A percentile compares a stretch with the other conserved stretches of the same genome.
phyloP scores from a whole-genome alignment of 2,329 filamentous ascomycete species.

The Aspergillus sergii region DNA sequence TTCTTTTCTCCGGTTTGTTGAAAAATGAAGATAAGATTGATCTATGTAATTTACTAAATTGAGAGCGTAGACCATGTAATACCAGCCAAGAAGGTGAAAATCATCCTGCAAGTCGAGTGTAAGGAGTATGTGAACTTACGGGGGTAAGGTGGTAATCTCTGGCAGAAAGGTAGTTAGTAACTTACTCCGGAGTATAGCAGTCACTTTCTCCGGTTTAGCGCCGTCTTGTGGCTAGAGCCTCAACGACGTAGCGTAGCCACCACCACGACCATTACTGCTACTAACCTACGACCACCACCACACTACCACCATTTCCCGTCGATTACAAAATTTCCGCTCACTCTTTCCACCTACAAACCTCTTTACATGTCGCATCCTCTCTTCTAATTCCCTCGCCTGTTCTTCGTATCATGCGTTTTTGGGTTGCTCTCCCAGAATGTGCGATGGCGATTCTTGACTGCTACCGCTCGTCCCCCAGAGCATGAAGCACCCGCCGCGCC shows the following conservation, averaged over 20 bases:
- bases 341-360: background rate
- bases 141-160: background rate
- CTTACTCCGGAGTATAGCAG: background rate
- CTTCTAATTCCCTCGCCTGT: background rate
- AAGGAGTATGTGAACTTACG: background rate
- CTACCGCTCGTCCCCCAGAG: conserved; percentile 22
- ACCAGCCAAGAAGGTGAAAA: background rate
- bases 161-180: background rate
- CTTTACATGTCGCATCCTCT: background rate
- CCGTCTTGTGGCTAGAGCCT: conserved; percentile 19
- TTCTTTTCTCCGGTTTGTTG: background rate
- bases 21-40: background rate
- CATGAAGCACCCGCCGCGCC: conserved; percentile 27
- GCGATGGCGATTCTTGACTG: conserved; percentile 28
- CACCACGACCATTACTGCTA: conserved; percentile 6
- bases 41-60: background rate
- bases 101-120: background rate
- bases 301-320: conserved; percentile 4
- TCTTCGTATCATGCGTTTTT: conserved; percentile 17
- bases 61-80: background rate
- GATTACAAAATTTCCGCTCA: background rate
- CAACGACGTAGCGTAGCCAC: conserved; percentile 16
- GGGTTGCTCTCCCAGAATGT: conserved; percentile 18
- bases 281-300: background rate
- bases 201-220: conserved; percentile 19